Evolutionary conservation across 2,329 filamentous ascomycete genomes (phyloP).

Genomic region (Colletotrichum sp.): DNA sequence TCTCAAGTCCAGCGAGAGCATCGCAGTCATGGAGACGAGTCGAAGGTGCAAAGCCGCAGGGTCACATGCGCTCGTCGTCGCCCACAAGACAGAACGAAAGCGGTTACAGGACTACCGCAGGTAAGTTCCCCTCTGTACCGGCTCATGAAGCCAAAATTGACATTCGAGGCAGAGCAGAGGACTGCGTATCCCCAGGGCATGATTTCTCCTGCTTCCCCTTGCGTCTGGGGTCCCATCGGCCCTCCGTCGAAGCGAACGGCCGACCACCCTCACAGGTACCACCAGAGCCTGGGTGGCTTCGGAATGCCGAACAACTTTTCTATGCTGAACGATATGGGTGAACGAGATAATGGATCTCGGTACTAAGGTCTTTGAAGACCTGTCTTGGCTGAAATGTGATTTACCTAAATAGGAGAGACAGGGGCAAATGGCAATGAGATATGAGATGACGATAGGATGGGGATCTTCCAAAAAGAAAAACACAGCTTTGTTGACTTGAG

Average conservation of each 20-base stretch:
- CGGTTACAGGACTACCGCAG: not conserved
- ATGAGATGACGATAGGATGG: constrained; percentile 6
- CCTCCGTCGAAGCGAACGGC: constrained; percentile 27
- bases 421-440: not conserved
- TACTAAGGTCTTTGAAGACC: not conserved
- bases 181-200: not conserved
- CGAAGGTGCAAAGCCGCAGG: not conserved
- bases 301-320: not conserved
- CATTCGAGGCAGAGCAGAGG: not conserved
- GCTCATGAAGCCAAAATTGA: not conserved
- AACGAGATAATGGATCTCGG: not conserved
- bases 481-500: not conserved
- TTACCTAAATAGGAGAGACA: not conserved
- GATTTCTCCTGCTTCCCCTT: constrained; percentile 20
- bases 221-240: constrained; percentile 33
- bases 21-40: constrained; percentile 11
- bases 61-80: not conserved
- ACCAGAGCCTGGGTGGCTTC: not conserved
- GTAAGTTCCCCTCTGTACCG: not conserved
- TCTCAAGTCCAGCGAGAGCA: not conserved
- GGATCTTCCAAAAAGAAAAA: not conserved
- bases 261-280: not conserved
- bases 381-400: not conserved
- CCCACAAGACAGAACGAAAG: not conserved
- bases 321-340: not conserved